Evolutionary conservation across 805 yeast species (phyloP), one percentile per base, ranked within the genome.

Genomic region (Kodamaea fukazawae): DNA sequence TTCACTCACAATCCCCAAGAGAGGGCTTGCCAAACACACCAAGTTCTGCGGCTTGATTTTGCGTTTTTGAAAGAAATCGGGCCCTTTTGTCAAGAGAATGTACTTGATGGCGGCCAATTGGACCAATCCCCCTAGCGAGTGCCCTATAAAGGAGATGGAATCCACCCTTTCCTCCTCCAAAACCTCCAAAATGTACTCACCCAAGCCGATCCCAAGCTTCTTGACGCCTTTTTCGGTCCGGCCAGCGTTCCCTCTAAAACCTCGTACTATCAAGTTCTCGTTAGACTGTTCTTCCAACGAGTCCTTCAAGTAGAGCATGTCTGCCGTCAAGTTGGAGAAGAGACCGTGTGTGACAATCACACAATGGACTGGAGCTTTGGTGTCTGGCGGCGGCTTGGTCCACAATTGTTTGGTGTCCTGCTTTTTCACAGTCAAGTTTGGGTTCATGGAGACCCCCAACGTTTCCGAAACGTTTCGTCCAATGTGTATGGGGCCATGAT

Each of bases 321-420:
- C 75, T 1, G 73, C 74, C 0, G 72, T 63, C 29, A 67, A 48
- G 48, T 70, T 70, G 14, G 71, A 65, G 42, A 68, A 65, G 1
- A 70, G 49, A 7, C 75, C 75, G 48, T 70, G 75, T 3, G 74
- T 70, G n/a, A 70, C 36, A 4, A 68, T 58, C 11, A 70, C 57
- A 34, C 70, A 51, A 45, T 70, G 75, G 1, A 67, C 55, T 0
- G 74, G 73, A 28, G 48, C 44, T 6, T 42, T 44, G 7, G 59
- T 55, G 13, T 48, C 27, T 8, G 50, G 51, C 1, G 65, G 61
- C 6, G 53, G 50, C 3, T 40, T 50, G 5, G 51, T 23, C 75
- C 75, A 70, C 3, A 70, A 32, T 7, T 67, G 67, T 3, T 55
- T 52, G 3, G 67, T 58, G 8, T 50, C 46, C 18, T 36, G 17